These are phyloP conservation scores for Kazachstania psychrophila DNA, from an alignment of 805 yeast genomes.

Conservation along the genomic window DNA sequence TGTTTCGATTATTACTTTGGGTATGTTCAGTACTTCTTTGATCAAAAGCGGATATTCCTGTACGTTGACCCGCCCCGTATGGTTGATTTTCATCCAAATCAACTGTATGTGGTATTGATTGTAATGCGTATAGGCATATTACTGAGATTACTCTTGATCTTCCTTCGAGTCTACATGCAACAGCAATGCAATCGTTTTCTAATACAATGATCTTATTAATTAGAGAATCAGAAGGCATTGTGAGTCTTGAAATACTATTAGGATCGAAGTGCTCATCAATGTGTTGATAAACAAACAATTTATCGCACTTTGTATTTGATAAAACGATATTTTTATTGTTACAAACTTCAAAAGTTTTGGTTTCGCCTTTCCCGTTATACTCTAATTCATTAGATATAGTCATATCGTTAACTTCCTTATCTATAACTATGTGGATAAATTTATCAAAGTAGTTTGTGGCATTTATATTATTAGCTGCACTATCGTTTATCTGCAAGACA, in stretches of 20 bases:
- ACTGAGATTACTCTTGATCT: neutral
- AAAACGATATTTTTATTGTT: conserved; percentile 6
- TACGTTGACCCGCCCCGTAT: too few species aligned
- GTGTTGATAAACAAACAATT: neutral
- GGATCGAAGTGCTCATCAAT: neutral
- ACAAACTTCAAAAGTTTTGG: conserved; percentile 10
- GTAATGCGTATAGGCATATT: too few species aligned
- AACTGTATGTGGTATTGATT: too few species aligned
- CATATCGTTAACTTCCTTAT: conserved; percentile 1
- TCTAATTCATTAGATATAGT: conserved; percentile 1
- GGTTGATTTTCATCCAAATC: too few species aligned
- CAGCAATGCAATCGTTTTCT: neutral
- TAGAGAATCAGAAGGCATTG: neutral
- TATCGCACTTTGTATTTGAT: neutral
- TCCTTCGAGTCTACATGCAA: neutral
- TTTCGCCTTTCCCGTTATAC: conserved; percentile 6
- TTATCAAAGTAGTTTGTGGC: neutral
- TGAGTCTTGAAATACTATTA: neutral
- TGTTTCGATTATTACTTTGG: too few species aligned
- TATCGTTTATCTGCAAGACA: conserved; percentile 3
- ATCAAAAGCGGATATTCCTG: too few species aligned
- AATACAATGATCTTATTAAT: neutral
- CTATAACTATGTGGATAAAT: neutral
- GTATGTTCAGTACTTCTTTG: too few species aligned
- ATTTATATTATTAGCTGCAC: neutral